A percentile compares a stretch with the other conserved stretches of the same genome.
Conservation (phyloP, 2,329 filamentous ascomycete species). For the Arthroderma sp. region DNA sequence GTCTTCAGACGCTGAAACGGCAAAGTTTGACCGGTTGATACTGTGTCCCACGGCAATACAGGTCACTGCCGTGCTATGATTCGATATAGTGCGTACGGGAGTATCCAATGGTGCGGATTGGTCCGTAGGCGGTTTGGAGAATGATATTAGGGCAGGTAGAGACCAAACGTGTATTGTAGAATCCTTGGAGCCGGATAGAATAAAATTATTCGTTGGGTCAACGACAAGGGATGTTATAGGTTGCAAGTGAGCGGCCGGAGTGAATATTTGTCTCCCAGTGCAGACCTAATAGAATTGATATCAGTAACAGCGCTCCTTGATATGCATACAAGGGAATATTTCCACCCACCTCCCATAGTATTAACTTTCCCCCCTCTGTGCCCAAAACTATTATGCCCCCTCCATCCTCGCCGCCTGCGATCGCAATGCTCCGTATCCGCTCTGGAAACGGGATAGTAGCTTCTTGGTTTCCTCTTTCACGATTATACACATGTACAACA, state of each 20-base stretch:
- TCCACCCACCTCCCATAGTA: slow-evolving; percentile 77
- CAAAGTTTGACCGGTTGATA: slow-evolving; percentile 62
- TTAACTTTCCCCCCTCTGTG: slow-evolving; percentile 70
- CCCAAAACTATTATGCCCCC: slow-evolving; percentile 57
- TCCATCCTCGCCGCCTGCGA: slow-evolving; percentile 46
- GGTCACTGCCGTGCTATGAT: slow-evolving; percentile 46
- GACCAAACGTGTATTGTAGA: slow-evolving; percentile 91
- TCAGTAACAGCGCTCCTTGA: slow-evolving; percentile 2
- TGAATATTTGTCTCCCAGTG: slow-evolving; percentile 33
- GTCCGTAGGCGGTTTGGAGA: slow-evolving; percentile 33
- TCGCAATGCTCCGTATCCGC: slow-evolving; percentile 62
- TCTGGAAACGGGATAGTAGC: slow-evolving; percentile 79
- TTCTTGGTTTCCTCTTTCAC: slow-evolving; percentile 74
- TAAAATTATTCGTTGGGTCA: slow-evolving; percentile 46
- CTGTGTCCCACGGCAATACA: slow-evolving; percentile 51
- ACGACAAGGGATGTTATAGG: slow-evolving; percentile 59
- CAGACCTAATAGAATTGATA: slow-evolving; percentile 20
- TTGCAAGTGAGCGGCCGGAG: slow-evolving; percentile 30
- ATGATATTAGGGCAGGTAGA: slow-evolving; percentile 57
- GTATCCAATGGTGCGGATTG: slow-evolving; percentile 37
- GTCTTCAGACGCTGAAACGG: slow-evolving; percentile 71
- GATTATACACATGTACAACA: slow-evolving; percentile 82
- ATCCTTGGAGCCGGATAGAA: slow-evolving; percentile 45
- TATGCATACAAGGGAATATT: slow-evolving; percentile 8
- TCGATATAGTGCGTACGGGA: slow-evolving; percentile 60